Evolutionary conservation across 176 grass and related monocot species (phyloP).

Genomic region (maize (Zea mays)): Zm-B73-REFERENCE-NAM-5.0 NC_050096.1:304864501-304865000

Average conservation of each 20-base stretch:
- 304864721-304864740: conserved; percentile 33
- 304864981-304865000: conserved; percentile 49
- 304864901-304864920: conserved; percentile 37
- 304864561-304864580: conserved; percentile 44
- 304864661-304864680: conserved; percentile 46
- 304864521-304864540: conserved; percentile 61
- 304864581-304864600: conserved; percentile 36
- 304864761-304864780: conserved; percentile 33
- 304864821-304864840: conserved; percentile 47
- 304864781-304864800: conserved; percentile 44
- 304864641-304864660: conserved; percentile 36
- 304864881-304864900: conserved; percentile 32
- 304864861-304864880: conserved; percentile 55
- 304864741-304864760: conserved; percentile 53
- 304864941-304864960: conserved; percentile 42
- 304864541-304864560: conserved; percentile 44
- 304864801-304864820: conserved; percentile 43
- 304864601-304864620: conserved; percentile 42
- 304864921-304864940: conserved; percentile 47
- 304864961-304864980: conserved; percentile 29
- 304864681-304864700: conserved; percentile 37
- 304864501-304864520: conserved; percentile 53
- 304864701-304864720: conserved; percentile 43
- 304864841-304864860: conserved; percentile 23
- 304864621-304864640: conserved; percentile 49